A percentile compares a stretch with the other conserved stretches of the same genome.
phyloP scores from a whole-genome alignment of 2,329 filamentous ascomycete species.

The Aureobasidium sp. region DNA sequence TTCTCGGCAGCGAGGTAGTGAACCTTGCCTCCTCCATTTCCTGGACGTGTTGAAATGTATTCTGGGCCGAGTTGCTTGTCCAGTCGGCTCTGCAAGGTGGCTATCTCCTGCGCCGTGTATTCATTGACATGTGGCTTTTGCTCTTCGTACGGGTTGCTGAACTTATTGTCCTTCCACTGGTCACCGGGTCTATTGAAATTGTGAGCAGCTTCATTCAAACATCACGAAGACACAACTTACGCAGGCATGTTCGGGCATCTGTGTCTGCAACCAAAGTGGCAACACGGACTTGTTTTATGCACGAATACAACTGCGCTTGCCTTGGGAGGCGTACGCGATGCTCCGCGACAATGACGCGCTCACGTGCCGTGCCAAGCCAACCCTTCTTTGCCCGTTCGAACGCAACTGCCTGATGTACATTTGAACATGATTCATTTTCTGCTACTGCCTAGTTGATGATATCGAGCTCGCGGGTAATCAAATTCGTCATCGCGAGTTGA shows the following conservation, averaged over 20 bases:
- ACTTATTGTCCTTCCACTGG: slow-evolving; percentile 30
- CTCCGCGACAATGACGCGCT: slow-evolving; percentile 7
- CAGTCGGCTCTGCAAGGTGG: slow-evolving; percentile 74
- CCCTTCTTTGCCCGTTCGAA: background rate
- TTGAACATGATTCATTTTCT: background rate
- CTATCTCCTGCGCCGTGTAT: slow-evolving; percentile 86
- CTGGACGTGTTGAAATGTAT: slow-evolving; percentile 81
- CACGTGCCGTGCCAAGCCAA: background rate
- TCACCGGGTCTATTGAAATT: slow-evolving; percentile 24
- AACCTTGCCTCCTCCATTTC: slow-evolving; percentile 75
- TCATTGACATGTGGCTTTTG: slow-evolving; percentile 58
- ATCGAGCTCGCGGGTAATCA: background rate
- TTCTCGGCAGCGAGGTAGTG: slow-evolving; percentile 96
- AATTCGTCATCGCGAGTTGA: background rate
- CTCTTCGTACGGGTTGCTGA: slow-evolving; percentile 74
- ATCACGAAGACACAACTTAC: slow-evolving; percentile 9
- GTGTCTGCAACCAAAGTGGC: slow-evolving; percentile 5
- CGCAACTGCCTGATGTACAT: slow-evolving; percentile 8
- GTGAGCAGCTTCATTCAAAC: background rate
- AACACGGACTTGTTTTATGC: slow-evolving; percentile 2
- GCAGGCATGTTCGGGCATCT: slow-evolving; percentile 16
- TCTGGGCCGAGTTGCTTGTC: slow-evolving; percentile 94
- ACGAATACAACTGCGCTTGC: background rate
- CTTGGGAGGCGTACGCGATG: background rate
- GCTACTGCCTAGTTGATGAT: background rate